Conservation (phyloP, 73 alveolate genomes). For the Effrenium voratum region DNA sequence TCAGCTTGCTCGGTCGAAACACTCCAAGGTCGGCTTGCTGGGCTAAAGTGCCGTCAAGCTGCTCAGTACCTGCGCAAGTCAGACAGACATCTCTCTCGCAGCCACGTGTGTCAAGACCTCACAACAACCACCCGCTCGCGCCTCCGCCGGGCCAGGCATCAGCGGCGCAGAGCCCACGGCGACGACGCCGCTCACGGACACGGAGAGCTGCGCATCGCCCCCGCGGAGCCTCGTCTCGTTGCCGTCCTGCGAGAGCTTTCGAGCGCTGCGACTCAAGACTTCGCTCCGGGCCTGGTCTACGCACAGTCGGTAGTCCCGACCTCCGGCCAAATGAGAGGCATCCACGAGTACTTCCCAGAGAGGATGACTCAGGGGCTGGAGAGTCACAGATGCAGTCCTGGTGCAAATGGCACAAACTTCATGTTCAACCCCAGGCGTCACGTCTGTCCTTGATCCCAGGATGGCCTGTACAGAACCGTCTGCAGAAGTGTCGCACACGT, state of each 20-base stretch:
- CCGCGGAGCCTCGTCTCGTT: background rate
- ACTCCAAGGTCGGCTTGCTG: too few species aligned
- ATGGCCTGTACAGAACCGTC: background rate
- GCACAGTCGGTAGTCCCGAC: slow-evolving; percentile 14
- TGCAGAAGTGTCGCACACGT: background rate
- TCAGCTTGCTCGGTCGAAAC: too few species aligned
- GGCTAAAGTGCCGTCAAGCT: too few species aligned
- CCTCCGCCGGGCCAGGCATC: slow-evolving; percentile 15
- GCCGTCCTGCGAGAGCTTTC: background rate
- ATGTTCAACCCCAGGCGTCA: background rate
- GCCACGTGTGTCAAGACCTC: too few species aligned
- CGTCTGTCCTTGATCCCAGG: background rate
- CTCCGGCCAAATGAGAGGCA: background rate
- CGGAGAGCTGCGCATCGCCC: slow-evolving; percentile 50
- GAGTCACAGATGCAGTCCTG: slow-evolving; percentile 11
- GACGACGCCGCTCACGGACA: slow-evolving; percentile 20
- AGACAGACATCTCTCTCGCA: too few species aligned
- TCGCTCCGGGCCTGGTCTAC: background rate
- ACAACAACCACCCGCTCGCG: background rate
- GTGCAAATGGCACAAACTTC: background rate
- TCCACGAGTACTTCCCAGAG: slow-evolving; percentile 14
- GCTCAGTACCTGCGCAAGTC: too few species aligned
- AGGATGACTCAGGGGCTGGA: background rate
- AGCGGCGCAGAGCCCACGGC: background rate
- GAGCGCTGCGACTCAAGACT: background rate